Conservation (phyloP, 495 filamentous ascomycete genomes). For the Penicillium waksmanii region DNA sequence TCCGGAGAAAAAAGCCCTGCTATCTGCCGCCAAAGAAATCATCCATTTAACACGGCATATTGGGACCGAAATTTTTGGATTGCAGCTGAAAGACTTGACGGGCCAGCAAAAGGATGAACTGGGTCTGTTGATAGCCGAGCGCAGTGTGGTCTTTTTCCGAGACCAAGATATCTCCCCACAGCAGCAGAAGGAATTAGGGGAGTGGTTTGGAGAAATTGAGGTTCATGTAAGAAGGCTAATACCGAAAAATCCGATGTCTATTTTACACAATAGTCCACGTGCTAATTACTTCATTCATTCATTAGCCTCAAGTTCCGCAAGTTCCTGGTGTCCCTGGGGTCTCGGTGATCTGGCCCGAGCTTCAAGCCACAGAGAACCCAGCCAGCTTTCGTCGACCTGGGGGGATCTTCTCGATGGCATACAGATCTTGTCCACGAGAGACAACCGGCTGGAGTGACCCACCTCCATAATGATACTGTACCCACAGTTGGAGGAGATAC, state of each 20-base stretch:
- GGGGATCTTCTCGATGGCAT: slow-evolving; percentile 69
- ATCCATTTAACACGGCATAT: slow-evolving; percentile 68
- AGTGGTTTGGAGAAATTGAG: slow-evolving; percentile 69
- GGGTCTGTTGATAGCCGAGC: slow-evolving; percentile 70
- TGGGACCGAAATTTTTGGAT: slow-evolving; percentile 71
- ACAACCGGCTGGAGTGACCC: slow-evolving; percentile 71
- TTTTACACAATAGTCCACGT: neutral
- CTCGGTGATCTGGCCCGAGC: slow-evolving; percentile 69
- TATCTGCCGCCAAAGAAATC: slow-evolving; percentile 67
- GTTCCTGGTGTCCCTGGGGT: slow-evolving; percentile 68
- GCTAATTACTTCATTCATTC: neutral
- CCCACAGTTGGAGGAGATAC: slow-evolving; percentile 70
- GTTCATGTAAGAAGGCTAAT: slow-evolving; percentile 56
- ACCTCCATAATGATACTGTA: slow-evolving; percentile 68
- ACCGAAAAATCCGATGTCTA: neutral
- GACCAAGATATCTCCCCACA: slow-evolving; percentile 72
- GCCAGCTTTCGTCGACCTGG: slow-evolving; percentile 65
- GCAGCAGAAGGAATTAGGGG: slow-evolving; percentile 67
- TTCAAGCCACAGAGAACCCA: slow-evolving; percentile 56
- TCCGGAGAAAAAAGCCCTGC: slow-evolving; percentile 64
- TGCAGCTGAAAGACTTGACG: slow-evolving; percentile 70
- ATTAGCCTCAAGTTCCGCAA: slow-evolving; percentile 68
- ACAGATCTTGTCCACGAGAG: slow-evolving; percentile 71
- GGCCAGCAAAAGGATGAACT: slow-evolving; percentile 71
- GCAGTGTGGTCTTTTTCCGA: slow-evolving; percentile 77